phyloP scores from a whole-genome alignment of 768 basidiomycete genomes.

The Pleurotus tuber-regium region DNA sequence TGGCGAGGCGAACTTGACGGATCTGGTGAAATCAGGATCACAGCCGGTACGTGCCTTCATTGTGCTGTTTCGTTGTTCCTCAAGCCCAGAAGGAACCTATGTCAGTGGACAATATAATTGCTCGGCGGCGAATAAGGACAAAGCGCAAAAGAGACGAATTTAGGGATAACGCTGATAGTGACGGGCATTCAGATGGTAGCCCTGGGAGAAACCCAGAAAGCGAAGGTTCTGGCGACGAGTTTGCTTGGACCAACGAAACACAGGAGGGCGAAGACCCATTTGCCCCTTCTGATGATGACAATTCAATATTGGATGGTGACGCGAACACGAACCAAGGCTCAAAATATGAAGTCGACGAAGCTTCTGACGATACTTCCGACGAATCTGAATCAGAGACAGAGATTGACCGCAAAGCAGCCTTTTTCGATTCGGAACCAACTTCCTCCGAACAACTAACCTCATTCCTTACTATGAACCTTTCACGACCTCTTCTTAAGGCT shows the following conservation, averaged over 20 bases:
- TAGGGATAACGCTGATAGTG: slow-evolving; percentile 35
- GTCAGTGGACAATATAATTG: slow-evolving; percentile 91
- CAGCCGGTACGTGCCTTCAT: slow-evolving; percentile 51
- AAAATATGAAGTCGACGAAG: slow-evolving; percentile 23
- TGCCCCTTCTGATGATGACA: slow-evolving; percentile 42
- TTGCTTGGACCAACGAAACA: slow-evolving; percentile 22
- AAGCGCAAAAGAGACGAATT: slow-evolving; percentile 65
- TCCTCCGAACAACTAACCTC: slow-evolving; percentile 62
- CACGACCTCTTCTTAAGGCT: slow-evolving; percentile 90
- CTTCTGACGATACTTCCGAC: slow-evolving; percentile 30
- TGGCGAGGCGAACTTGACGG: slow-evolving; percentile 39
- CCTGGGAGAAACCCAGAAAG: slow-evolving; percentile 32
- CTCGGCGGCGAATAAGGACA: slow-evolving; percentile 53
- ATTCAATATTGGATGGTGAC: slow-evolving; percentile 17
- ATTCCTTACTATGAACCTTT: slow-evolving; percentile 92
- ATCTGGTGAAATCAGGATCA: slow-evolving; percentile 58
- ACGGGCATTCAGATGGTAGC: slow-evolving; percentile 36
- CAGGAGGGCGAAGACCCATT: slow-evolving; percentile 35
- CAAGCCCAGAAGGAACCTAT: slow-evolving; percentile 56
- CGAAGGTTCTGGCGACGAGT: slow-evolving; percentile 33
- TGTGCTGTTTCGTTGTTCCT: slow-evolving; percentile 10
- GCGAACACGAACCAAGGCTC: neutral
- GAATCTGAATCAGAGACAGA: slow-evolving; percentile 60
- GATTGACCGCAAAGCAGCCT: slow-evolving; percentile 82
- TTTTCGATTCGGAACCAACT: slow-evolving; percentile 66